Evolutionary conservation across 2,329 filamentous ascomycete species (phyloP).

Genomic region (Chlorencoelia australis): DNA sequence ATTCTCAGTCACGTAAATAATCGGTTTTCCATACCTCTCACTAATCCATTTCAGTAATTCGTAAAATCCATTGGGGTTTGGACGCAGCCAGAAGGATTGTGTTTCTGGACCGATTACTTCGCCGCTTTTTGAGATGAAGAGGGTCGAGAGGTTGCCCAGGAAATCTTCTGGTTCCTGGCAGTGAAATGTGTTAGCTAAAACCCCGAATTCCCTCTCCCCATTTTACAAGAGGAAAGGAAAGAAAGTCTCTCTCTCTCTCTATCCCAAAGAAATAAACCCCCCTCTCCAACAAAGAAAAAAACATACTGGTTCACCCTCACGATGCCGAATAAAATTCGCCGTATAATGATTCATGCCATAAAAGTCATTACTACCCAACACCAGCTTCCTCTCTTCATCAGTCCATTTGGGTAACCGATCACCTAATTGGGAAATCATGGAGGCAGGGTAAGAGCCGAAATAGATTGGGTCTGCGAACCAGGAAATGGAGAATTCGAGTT

Average conservation of each 20-base stretch:
- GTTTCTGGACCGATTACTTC: conserved; percentile 72
- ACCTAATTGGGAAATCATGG: conserved; percentile 74
- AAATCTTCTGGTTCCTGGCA: conserved; percentile 59
- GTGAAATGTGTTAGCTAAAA: no score
- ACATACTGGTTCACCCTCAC: no score
- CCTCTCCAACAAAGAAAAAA: no score
- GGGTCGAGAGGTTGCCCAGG: conserved; percentile 64
- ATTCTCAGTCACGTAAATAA: conserved; percentile 84
- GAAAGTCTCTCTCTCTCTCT: no score
- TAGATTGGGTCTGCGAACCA: conserved; percentile 90
- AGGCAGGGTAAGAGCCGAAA: conserved; percentile 72
- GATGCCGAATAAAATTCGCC: conserved; percentile 75
- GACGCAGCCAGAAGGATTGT: conserved; percentile 71
- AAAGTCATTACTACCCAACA: conserved; percentile 83
- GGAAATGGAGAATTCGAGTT: conserved; percentile 77
- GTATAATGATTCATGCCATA: conserved; percentile 95
- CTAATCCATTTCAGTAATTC: conserved; percentile 69
- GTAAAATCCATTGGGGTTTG: conserved; percentile 66
- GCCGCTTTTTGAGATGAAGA: conserved; percentile 61
- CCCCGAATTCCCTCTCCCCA: no score
- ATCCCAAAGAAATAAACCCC: no score
- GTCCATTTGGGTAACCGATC: conserved; percentile 67
- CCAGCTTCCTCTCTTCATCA: conserved; percentile 58
- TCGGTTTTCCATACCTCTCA: conserved; percentile 63
- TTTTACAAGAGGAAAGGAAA: no score